Evolutionary conservation across 2,329 filamentous ascomycete genomes (phyloP).

Genomic region (Cyphellophora attinorum): DNA sequence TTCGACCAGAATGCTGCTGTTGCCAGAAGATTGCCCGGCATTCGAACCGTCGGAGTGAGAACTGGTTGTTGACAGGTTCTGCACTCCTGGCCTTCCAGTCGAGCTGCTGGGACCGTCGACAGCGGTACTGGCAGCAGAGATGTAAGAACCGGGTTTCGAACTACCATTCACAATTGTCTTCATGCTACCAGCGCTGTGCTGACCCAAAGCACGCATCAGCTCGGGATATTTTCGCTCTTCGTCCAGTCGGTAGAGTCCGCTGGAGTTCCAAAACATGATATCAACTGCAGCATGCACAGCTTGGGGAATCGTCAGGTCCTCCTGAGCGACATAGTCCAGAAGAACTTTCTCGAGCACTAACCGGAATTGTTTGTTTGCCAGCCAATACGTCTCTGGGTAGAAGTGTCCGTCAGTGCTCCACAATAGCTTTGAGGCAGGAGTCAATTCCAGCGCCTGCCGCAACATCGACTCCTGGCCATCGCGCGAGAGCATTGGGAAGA

Average conservation of each 20-base stretch:
- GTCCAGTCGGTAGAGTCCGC: slow-evolving; percentile 59
- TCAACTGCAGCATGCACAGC: slow-evolving; percentile 56
- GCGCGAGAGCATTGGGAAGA: slow-evolving; percentile 69
- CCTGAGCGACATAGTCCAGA: slow-evolving; percentile 54
- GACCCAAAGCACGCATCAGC: slow-evolving; percentile 16
- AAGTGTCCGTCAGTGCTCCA: slow-evolving; percentile 76
- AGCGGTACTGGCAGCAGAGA: slow-evolving; percentile 12
- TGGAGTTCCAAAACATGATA: slow-evolving; percentile 68
- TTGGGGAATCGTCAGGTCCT: slow-evolving; percentile 51
- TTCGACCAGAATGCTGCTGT: slow-evolving; percentile 2
- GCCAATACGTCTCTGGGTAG: slow-evolving; percentile 67
- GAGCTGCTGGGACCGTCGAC: slow-evolving; percentile 7
- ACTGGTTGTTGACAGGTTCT: too few species aligned
- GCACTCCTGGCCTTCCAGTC: neutral
- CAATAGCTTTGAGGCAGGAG: slow-evolving; percentile 63
- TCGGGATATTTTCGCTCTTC: slow-evolving; percentile 23
- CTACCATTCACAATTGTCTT: slow-evolving; percentile 17
- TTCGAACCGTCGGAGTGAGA: neutral
- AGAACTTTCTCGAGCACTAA: slow-evolving; percentile 60
- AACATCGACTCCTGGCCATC: slow-evolving; percentile 65
- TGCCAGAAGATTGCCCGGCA: slow-evolving; percentile 6
- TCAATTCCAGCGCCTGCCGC: slow-evolving; percentile 64
- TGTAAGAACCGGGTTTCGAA: slow-evolving; percentile 13
- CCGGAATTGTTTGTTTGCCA: slow-evolving; percentile 63
- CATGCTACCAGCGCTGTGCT: slow-evolving; percentile 12